Percentiles rank a stretch among this genome's conserved stretches.
Evolutionary conservation across 306 rosid species (phyloP).

Genomic region (Mucuna pruriens): DNA sequence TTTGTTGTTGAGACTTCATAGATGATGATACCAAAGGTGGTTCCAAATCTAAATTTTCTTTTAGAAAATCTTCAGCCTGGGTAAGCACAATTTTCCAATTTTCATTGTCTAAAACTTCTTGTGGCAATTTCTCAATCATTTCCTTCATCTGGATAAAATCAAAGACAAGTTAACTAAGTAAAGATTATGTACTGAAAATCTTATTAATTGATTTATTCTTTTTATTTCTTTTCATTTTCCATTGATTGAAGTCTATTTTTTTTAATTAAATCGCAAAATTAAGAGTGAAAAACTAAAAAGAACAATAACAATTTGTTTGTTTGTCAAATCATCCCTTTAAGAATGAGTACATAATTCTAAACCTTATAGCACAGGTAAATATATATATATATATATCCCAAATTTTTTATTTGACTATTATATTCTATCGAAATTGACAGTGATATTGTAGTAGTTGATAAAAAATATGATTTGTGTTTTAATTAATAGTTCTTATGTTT

Average conservation of each 20-base stretch:
- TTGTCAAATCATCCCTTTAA: neutral
- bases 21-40: slow-evolving; percentile 34
- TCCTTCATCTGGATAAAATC: slow-evolving; percentile 62
- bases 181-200: slow-evolving; percentile 21
- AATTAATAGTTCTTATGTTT: neutral
- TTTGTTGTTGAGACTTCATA: slow-evolving; percentile 43
- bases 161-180: slow-evolving; percentile 37
- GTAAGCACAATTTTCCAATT: slow-evolving; percentile 48
- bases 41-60: slow-evolving; percentile 37
- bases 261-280: neutral
- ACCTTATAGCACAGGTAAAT: too few species aligned
- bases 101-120: slow-evolving; percentile 55
- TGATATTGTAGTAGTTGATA: neutral
- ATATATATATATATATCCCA: neutral
- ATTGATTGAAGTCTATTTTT: neutral
- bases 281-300: neutral
- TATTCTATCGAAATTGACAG: neutral
- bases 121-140: slow-evolving; percentile 60
- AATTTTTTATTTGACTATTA: neutral
- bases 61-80: slow-evolving; percentile 62
- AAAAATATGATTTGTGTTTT: neutral
- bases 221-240: too few species aligned
- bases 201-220: neutral
- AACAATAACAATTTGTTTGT: neutral
- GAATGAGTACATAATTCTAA: neutral